Conservation (phyloP, 352 stramenopile species). For the Saprolegnia parasitica region DNA sequence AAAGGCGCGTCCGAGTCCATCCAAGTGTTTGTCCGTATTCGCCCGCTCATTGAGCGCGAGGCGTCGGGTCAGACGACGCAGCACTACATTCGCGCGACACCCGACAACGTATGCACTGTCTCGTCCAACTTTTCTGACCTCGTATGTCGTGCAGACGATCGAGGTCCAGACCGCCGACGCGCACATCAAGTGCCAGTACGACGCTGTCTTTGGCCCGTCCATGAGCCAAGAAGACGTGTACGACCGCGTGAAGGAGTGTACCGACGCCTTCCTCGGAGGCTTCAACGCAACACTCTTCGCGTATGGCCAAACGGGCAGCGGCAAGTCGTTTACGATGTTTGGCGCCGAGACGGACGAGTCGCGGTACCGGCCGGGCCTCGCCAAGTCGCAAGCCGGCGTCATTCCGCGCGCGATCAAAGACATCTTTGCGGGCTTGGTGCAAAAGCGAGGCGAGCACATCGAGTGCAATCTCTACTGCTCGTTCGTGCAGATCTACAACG, state of each 20-base stretch:
- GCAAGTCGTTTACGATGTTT: conserved; percentile 88
- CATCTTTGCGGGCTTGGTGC: conserved; percentile 67
- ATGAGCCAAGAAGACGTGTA: conserved; percentile 79
- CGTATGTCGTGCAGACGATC: conserved; percentile 44
- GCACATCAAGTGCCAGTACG: conserved; percentile 74
- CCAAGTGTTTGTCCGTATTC: conserved; percentile 80
- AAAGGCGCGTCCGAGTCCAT: conserved; percentile 52
- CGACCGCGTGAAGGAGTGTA: conserved; percentile 67
- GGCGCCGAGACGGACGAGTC: conserved; percentile 65
- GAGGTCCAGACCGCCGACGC: conserved; percentile 64
- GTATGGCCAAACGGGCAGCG: conserved; percentile 78
- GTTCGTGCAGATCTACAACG: conserved; percentile 91
- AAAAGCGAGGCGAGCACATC: conserved; percentile 46
- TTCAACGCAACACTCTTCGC: conserved; percentile 85
- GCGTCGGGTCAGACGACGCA: conserved; percentile 20
- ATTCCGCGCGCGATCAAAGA: conserved; percentile 88
- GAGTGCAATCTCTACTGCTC: conserved; percentile 58
- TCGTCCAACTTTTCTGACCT: not conserved
- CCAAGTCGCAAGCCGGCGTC: conserved; percentile 78
- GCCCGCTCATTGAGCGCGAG: conserved; percentile 70
- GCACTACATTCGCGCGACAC: conserved; percentile 45
- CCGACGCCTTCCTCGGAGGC: conserved; percentile 66
- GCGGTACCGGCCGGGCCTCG: conserved; percentile 62
- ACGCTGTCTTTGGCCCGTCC: conserved; percentile 71
- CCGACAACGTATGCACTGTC: conserved; percentile 37